A percentile compares a stretch with the other conserved stretches of the same genome.
phyloP scores from a whole-genome alignment of 495 filamentous ascomycete genomes.

The Amphirosellinia nigrospora region DNA sequence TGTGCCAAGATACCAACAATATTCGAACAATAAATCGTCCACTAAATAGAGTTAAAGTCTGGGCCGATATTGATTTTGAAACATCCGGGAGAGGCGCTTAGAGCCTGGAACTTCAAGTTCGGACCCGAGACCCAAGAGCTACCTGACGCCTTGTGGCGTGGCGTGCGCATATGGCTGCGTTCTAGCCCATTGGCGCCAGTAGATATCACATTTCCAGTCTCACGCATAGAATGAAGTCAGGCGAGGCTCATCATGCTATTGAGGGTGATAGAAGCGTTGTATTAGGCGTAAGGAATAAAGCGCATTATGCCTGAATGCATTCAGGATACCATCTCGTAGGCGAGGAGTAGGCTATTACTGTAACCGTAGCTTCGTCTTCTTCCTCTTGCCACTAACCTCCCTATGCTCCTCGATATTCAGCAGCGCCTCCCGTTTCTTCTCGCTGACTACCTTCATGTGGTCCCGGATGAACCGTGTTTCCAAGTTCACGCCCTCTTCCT shows the following conservation, averaged over 20 bases:
- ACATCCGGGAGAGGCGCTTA: not conserved
- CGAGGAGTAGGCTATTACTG: not conserved
- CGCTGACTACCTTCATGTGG: constrained; percentile 82
- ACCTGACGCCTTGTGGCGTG: not conserved
- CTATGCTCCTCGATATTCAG: constrained; percentile 90
- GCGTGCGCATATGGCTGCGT: not conserved
- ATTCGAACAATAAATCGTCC: not conserved
- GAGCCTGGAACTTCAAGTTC: not conserved
- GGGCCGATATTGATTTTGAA: not conserved
- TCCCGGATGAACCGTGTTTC: constrained; percentile 85
- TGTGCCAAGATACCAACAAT: not conserved
- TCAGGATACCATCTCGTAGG: not conserved
- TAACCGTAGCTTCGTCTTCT: constrained; percentile 57
- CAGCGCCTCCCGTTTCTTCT: constrained; percentile 88
- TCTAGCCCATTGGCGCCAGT: constrained; percentile 3
- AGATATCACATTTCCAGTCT: not conserved
- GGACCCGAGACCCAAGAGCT: not conserved
- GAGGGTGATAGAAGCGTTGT: not conserved
- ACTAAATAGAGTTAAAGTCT: not conserved
- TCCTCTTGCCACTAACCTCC: constrained; percentile 81
- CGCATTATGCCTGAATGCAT: not conserved
- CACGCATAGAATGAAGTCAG: not conserved
- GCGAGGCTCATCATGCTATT: not conserved
- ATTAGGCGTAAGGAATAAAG: not conserved
- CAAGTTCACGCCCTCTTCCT: constrained; percentile 87